Base-by-base conservation (phyloP, 2,329 filamentous ascomycete species). In the Pseudogymnoascus sp. region DNA sequence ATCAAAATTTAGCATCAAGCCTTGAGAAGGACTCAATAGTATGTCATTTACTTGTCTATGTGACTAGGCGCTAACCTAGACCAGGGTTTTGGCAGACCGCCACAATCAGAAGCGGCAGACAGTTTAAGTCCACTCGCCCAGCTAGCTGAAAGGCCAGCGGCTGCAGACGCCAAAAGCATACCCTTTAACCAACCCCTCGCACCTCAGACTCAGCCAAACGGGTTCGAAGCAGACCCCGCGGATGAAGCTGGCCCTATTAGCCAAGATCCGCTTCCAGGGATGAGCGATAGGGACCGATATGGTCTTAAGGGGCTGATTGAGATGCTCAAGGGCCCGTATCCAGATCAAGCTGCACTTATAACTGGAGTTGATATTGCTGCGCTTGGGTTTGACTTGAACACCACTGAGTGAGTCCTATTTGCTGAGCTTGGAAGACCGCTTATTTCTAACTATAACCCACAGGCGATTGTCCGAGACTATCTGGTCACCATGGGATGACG, bases 271-370 rank as follows among this genome's bases (percentile, higher is more conserved):
- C 74, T 87, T 26, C 76, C 78, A 57, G 81, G 83, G 50, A 84
- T 87, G 84, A 73, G 80, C n/a, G 78, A 81, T 3, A 79, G 78
- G 39, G 84, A 88, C 68, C 85, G 81, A 69, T 88, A 80, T 78
- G 85, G 85, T 4, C 76, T 87, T 57, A 87, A 87, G 70, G 85
- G 85, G 8, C 75, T 87, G 63, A 78, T 71, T 26, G 65, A 80
- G 62, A 81, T 82, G 33, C 73, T 87, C 71, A 86, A 87, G 78
- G 84, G 82, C 72, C 84, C 81, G 69, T 84, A 81, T 65, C 81
- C 82, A 11, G 83, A 86, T 66, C 87, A 85, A 70, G 83, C 82
- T 60, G 81, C 82, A 3, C 78, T 85, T 68, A 77, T 86, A 9
- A 78, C 79, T 47, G 84, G 84, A 3, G 78, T 86, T 66, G 84